Evolutionary conservation across 2,329 filamentous ascomycete genomes (phyloP), one percentile per base, ranked within the genome.

Genomic region (Pseudocercospora eumusae): DNA sequence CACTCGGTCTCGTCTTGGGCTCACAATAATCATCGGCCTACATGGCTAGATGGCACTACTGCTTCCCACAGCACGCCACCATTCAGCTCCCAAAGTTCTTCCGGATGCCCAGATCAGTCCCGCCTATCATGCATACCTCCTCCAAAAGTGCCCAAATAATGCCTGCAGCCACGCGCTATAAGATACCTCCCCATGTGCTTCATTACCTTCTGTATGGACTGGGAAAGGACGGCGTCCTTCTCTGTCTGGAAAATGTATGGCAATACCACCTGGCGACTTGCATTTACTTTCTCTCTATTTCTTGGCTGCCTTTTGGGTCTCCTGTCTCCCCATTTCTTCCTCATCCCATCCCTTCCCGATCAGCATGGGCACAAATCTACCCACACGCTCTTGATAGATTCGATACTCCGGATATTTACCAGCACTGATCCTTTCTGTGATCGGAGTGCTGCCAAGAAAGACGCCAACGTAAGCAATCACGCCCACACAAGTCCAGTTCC

Each of bases 321-420:
- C 64, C 25, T 63, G 47, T 52, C 60, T 66, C 62, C 63, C 64
- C 33, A 66, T 67, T 49, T 70, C 67, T 28, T 69, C 66, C 63
- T 75, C 74, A 33, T 70, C 66, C 74, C 73, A 76, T 20, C 71
- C 67, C 58, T 68, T 66, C 13, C 70, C 68, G 36, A 69, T 64
- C 8, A 75, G 53, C 62, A 75, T 85, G 1, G 95, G 95, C 56
- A 97, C 76, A 74, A 97, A 96, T 75, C 86, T 92, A 64, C 90
- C 89, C 3, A 98, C 91, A 60, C 88, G 84, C 68, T 84, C 82
- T 79, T 96, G 91, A 74, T 99, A 99, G 28, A 89, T 81, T 67
- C 82, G 82, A 76, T 99, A 99, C 70, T 96, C 92, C 0, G 90
- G 82, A 74, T 99, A 99, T 76, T 98, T 99, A 58, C 83, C 80